Evolutionary conservation across 257 asterid genomes (phyloP).

Genomic region (Echites panduratus): DNA sequence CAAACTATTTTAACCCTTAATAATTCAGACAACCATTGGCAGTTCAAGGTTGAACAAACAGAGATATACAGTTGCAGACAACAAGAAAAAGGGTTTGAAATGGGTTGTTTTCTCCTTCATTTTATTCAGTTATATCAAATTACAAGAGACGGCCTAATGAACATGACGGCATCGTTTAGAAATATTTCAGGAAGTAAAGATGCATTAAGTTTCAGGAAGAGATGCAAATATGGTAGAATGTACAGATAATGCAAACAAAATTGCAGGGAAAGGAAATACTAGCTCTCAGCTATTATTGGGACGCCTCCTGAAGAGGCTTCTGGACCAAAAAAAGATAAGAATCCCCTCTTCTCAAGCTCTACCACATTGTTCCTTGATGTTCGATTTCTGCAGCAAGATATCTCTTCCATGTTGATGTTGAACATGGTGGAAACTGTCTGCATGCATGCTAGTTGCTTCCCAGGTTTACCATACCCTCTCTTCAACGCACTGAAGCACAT

Average conservation of each 20-base stretch:
- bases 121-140: not conserved
- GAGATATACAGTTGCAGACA: not conserved
- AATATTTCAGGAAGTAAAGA: not conserved
- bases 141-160: not conserved
- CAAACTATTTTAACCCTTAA: not conserved
- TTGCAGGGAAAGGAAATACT: slow-evolving; percentile 5
- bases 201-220: not conserved
- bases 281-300: slow-evolving; percentile 5
- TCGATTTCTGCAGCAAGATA: not conserved
- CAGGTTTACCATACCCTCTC: not conserved
- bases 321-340: not conserved
- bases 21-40: not conserved
- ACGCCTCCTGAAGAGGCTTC: not conserved
- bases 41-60: not conserved
- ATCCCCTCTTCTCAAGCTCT: not conserved
- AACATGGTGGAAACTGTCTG: not conserved
- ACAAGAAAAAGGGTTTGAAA: not conserved
- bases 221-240: not conserved
- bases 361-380: slow-evolving; percentile 12
- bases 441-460: not conserved
- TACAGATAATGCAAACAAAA: slow-evolving; percentile 17
- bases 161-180: not conserved
- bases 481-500: slow-evolving; percentile 79
- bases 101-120: not conserved
- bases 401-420: not conserved